Percentiles rank a stretch among this genome's conserved stretches.
phyloP scores from a whole-genome alignment of 148 eudicot species.

The Rhododendron molle region DNA sequence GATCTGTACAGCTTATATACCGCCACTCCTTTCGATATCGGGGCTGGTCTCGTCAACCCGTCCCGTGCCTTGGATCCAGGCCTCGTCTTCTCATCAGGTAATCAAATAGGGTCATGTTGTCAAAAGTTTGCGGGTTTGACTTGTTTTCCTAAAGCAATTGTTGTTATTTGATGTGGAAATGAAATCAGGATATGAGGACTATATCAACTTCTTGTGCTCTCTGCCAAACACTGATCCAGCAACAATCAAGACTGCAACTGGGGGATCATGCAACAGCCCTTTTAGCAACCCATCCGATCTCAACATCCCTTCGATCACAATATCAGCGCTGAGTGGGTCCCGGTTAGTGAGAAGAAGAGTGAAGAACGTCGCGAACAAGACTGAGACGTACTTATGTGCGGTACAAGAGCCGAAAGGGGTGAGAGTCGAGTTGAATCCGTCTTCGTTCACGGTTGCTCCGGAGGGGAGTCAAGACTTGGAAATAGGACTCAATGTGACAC shows the following conservation, averaged over 20 bases:
- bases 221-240: constrained; percentile 49
- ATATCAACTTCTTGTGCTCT: constrained; percentile 79
- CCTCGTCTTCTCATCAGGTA: constrained; percentile 58
- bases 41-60: constrained; percentile 75
- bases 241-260: constrained; percentile 57
- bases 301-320: constrained; percentile 83
- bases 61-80: constrained; percentile 70
- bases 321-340: constrained; percentile 44
- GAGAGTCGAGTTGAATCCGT: constrained; percentile 41
- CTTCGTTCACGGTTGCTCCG: constrained; percentile 65
- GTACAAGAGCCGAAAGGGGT: constrained; percentile 61
- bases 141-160: not conserved
- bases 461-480: constrained; percentile 47
- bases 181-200: constrained; percentile 63
- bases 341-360: constrained; percentile 37
- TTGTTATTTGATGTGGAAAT: not conserved
- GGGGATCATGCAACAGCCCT: constrained; percentile 63
- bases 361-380: constrained; percentile 49
- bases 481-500: constrained; percentile 51
- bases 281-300: constrained; percentile 63
- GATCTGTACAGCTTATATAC: constrained; percentile 35
- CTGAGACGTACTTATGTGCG: constrained; percentile 63
- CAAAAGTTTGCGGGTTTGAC: not conserved
- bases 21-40: constrained; percentile 80
- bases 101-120: not conserved